Base-by-base conservation (phyloP, 352 stramenopile species). In the Thalassiosira livingstoniorum region DNA sequence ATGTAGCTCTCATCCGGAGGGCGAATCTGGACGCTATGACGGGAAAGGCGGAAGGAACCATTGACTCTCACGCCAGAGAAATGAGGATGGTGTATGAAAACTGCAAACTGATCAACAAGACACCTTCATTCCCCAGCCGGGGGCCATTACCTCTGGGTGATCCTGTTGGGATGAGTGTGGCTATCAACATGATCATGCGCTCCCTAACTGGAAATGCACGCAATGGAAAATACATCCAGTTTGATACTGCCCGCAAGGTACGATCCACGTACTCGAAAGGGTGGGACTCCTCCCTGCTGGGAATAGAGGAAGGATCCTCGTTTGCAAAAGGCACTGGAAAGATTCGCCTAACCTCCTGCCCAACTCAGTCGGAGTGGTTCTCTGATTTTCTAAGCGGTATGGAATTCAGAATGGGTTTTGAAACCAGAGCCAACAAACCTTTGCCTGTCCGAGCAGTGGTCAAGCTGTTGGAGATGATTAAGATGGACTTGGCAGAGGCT, bases 141-240 rank as follows among this genome's bases (percentile, higher is more conserved):
- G 75, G 75, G 0, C 75, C 75, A 1, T 72, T 76, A 18, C 42
- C 64, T 31, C 2, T 82, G 27, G 25, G 11, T 10, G 75, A 82
- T 65, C 25, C 1, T 5, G 35, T 71, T 7, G 60, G 71, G 2
- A 79, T 79, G 71, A 55, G 71, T 42, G 3, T 65, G 10, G 27
- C 45, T 2, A n/a, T 79, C 10, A 61, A 79, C 34, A 71, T 79
- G 45, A 11, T 67, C 0, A 15, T 61, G 1, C 51, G 68, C 3
- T 72, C 61, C 2, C 7, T 72, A 7, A 45, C 25, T 51, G 45
- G 45, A 2, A 34, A 42, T 45, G 71, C 60, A 21, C 25, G 71
- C 25, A 79, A 42, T 1, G 18, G 61, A 11, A 1, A 53, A 37
- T 29, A 39, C 21, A 62, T 77, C 11, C 64, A 82, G n/a, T 76